Evolutionary conservation across 306 rosid genomes (phyloP), one percentile per base, ranked within the genome.

Genomic region (Oemleria cerasiformis): DNA sequence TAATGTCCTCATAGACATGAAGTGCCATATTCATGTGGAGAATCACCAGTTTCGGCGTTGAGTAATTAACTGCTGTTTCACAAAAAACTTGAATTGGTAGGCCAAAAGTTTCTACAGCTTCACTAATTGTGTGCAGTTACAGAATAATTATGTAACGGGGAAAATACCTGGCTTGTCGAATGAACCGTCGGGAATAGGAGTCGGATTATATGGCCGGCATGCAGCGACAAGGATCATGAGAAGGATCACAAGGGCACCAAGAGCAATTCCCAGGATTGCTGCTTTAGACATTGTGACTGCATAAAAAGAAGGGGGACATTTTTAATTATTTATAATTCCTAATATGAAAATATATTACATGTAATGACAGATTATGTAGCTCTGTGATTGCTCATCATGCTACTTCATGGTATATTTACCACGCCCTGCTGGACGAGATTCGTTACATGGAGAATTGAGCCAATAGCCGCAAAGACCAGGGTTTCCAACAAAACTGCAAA

Each of bases 1-100:
- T 94, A 69, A 91, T 89, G 77, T 94, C 99, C 25, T 94, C 99
- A 4, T 89, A 94, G 47, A 88, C 91, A 67, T 94, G 97, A 51
- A 94, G 92, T 7, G 99, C 97, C 99, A 94, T 83, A 51, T 94
- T 92, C 99, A 94, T 94, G 83, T 91, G 88, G 73, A 94, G 97
- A 72, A 91, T 85, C 66, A 94, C 99, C 40, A 94, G 88, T 73
- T 89, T 94, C 9, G 95, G 96, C 7, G 83, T 87, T 0, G 97
- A 88, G 83, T 76, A 89, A 50, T 39, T 82, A 81, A 92, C 92
- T 82, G 90, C 36, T 51, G 77, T 79, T 75, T 75, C 45, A 63
- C 68, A 77, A 79, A 74, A 69, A 73, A 53, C 72, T 6, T 19
- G 5, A 42, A 64, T 23, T 73, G 12, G 82, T 65, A 54, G 73